Evolutionary conservation across 495 filamentous ascomycete species (phyloP).

Genomic region (Astrothelium subdiscretum): DNA sequence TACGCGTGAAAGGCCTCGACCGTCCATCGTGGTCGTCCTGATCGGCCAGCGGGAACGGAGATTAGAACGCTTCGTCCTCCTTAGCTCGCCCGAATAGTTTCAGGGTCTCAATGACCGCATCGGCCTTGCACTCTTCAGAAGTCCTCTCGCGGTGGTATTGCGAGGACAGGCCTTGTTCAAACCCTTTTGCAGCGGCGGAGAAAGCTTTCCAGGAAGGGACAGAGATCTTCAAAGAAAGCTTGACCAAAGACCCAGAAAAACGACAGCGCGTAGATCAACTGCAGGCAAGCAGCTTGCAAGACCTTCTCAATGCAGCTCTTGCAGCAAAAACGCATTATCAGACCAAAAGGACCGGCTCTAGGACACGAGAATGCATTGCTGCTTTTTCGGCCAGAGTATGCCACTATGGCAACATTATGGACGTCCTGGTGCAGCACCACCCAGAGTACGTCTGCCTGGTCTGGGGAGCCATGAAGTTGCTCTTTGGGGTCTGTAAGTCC

Average conservation of each 20-base stretch:
- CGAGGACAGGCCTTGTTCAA: not conserved
- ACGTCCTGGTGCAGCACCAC: not conserved
- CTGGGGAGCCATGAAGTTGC: constrained; percentile 3
- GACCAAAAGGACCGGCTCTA: not conserved
- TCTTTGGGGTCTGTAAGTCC: not conserved
- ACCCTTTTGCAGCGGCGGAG: not conserved
- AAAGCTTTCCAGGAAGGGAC: not conserved
- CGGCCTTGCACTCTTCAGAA: not conserved
- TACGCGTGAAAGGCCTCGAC: not conserved
- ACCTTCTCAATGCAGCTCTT: not conserved
- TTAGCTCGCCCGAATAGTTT: not conserved
- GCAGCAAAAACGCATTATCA: not conserved
- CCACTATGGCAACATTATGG: not conserved
- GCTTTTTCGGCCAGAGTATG: not conserved
- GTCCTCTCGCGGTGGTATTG: not conserved
- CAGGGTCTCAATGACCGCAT: not conserved
- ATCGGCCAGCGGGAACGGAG: not conserved
- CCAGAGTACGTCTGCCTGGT: not conserved
- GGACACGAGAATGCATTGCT: not conserved
- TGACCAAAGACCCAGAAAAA: not conserved
- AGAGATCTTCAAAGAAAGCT: not conserved
- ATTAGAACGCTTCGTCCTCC: not conserved
- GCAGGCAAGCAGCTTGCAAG: not conserved
- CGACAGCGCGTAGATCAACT: not conserved
- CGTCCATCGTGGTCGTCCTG: not conserved